These are phyloP conservation scores for Hypoxylon sp. DNA, from an alignment of 2,329 filamentous ascomycete genomes.

Conservation along the genomic window DNA sequence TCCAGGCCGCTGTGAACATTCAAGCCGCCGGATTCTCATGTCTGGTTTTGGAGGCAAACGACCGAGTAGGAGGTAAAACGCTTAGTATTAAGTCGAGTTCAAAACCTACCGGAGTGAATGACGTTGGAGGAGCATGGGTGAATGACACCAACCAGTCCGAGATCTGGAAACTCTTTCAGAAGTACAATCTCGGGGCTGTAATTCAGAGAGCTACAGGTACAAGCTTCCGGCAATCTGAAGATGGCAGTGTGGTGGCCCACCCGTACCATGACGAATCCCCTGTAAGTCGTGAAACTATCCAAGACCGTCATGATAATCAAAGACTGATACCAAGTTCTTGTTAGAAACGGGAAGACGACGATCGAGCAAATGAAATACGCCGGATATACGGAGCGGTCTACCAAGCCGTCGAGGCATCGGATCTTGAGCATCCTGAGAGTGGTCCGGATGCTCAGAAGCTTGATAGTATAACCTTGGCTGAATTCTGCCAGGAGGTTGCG, in stretches of 20 bases:
- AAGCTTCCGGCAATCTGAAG: conserved; percentile 51
- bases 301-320: not conserved
- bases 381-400: conserved; percentile 13
- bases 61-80: conserved; percentile 68
- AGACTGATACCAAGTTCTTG: not conserved
- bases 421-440: conserved; percentile 27
- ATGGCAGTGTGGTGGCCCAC: conserved; percentile 40
- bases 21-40: conserved; percentile 56
- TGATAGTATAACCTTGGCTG: conserved; percentile 25
- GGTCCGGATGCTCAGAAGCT: conserved; percentile 18
- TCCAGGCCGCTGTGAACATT: conserved; percentile 56
- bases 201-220: conserved; percentile 64
- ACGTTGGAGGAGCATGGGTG: conserved; percentile 72
- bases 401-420: conserved; percentile 14
- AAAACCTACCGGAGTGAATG: conserved; percentile 58
- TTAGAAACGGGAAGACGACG: not conserved
- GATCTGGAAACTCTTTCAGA: conserved; percentile 59
- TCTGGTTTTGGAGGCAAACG: conserved; percentile 64
- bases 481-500: conserved; percentile 15
- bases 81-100: conserved; percentile 55
- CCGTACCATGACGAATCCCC: conserved; percentile 41
- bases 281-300: conserved; percentile 1
- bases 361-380: conserved; percentile 5
- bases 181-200: conserved; percentile 61
- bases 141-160: conserved; percentile 68